Percentiles rank a stretch among this genome's conserved stretches.
phyloP scores from a whole-genome alignment of 2,329 filamentous ascomycete genomes.

The Colletotrichum tropicicola region DNA sequence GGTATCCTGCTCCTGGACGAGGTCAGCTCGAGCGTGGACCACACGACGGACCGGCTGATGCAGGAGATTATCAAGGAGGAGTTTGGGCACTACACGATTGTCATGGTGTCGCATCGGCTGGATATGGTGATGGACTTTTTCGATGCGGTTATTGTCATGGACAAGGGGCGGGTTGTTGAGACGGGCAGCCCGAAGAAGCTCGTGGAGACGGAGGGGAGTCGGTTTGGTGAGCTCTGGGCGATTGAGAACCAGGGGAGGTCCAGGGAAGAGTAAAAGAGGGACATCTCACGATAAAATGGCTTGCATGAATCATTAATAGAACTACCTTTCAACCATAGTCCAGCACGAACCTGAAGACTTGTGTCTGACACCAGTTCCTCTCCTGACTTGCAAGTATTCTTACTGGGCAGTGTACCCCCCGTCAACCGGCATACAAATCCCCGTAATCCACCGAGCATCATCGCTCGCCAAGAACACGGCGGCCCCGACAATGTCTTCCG shows the following conservation, averaged over 20 bases:
- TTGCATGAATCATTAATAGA: background rate
- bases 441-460: too few species aligned
- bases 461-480: too few species aligned
- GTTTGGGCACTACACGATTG: conserved; percentile 60
- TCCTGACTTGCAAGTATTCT: too few species aligned
- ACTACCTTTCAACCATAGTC: background rate
- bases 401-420: too few species aligned
- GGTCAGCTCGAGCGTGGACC: conserved; percentile 52
- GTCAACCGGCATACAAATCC: too few species aligned
- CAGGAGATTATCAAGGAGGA: conserved; percentile 49
- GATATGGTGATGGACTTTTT: conserved; percentile 61
- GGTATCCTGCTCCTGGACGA: conserved; percentile 52
- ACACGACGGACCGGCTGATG: conserved; percentile 51
- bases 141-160: conserved; percentile 59
- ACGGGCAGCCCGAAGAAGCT: conserved; percentile 25
- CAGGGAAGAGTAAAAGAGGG: background rate
- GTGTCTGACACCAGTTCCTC: too few species aligned
- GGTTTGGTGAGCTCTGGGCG: conserved; percentile 43
- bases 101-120: conserved; percentile 56
- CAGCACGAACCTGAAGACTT: too few species aligned
- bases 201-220: conserved; percentile 34
- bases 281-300: background rate
- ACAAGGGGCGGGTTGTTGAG: conserved; percentile 54
- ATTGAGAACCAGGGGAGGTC: conserved; percentile 30
- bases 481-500: too few species aligned